Conservation (phyloP, 208 protist species). For the Balamuthia mandrillaris region DNA sequence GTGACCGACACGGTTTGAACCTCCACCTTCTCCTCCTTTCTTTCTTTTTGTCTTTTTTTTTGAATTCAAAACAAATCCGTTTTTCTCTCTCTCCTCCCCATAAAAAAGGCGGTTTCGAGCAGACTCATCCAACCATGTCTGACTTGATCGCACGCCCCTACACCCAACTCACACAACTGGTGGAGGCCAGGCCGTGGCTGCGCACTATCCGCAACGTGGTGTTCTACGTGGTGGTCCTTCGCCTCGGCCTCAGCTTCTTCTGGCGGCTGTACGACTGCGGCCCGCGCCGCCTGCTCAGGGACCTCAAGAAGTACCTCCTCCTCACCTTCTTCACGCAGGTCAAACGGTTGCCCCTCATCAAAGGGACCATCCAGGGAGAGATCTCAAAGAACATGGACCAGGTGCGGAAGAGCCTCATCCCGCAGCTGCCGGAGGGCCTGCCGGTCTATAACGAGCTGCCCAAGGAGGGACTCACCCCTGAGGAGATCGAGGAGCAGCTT, state of each 20-base stretch:
- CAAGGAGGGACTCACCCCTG: background rate
- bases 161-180: too few relatives aligned
- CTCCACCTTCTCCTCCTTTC: too few relatives aligned
- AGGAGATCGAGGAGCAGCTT: background rate
- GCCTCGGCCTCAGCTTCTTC: background rate
- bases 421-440: background rate
- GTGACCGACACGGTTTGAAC: too few relatives aligned
- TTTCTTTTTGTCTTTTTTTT: too few relatives aligned
- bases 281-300: background rate
- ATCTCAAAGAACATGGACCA: background rate
- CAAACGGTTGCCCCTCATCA: background rate
- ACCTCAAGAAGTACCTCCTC: background rate
- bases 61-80: too few relatives aligned
- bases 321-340: background rate
- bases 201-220: background rate
- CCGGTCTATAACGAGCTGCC: background rate
- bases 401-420: background rate
- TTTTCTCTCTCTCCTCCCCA: too few relatives aligned
- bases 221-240: background rate
- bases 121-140: too few relatives aligned
- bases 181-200: too few relatives aligned
- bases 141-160: too few relatives aligned
- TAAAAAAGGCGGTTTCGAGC: too few relatives aligned
- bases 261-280: conserved; percentile 9
- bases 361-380: background rate